Base-by-base conservation (phyloP, 495 filamentous ascomycete species). In the Aspergillus biplanus region DNA sequence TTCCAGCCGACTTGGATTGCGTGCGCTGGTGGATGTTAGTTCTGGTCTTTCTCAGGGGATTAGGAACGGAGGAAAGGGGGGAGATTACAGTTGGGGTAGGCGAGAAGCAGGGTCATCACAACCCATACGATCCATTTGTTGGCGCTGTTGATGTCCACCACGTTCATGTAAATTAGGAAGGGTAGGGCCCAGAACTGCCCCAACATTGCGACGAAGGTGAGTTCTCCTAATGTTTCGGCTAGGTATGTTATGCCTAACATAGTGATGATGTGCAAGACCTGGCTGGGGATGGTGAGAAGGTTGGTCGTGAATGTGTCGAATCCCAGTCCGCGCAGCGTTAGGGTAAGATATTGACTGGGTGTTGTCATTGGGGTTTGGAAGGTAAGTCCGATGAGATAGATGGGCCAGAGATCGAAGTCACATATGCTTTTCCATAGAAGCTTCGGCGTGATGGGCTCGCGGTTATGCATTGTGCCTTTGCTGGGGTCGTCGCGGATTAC, bases 1-100 rank as follows among this genome's bases (percentile, higher is more conserved):
- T 78, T 83, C 85, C 85, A 87, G 3, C 78, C 87, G 1, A 89
- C 87, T 59, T 87, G 79, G 33, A 90, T 87, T 0, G 87, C 82
- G 60, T 86, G 85, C 58, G 61, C 61, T 63, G 31, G 32, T 18
- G 4, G 9, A 32, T 27, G 49, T 44, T 21, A 27, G 7, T 13
- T 50, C 7, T 52, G 16, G 5, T 1, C n/a, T 31, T 21, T 3
- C 5, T n/a, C n/a, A n/a, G n/a, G 16, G 16, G 21, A 16, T 5
- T 8, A 5, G 15, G 5, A 50, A 15, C 4, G 4, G 16, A 7
- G 31, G 27, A 12, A 12, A 0, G 8, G 9, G 35, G 52, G 35
- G 32, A 31, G 18, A 39, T 8, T 37, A 62, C 80, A 81, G 59
- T 86, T 85, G 0, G 85, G 85, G 57, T 86, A 86, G 47, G 75